These are phyloP conservation scores for Massarina eburnea DNA, from an alignment of 2,329 filamentous ascomycete species.

Conservation along the genomic window DNA sequence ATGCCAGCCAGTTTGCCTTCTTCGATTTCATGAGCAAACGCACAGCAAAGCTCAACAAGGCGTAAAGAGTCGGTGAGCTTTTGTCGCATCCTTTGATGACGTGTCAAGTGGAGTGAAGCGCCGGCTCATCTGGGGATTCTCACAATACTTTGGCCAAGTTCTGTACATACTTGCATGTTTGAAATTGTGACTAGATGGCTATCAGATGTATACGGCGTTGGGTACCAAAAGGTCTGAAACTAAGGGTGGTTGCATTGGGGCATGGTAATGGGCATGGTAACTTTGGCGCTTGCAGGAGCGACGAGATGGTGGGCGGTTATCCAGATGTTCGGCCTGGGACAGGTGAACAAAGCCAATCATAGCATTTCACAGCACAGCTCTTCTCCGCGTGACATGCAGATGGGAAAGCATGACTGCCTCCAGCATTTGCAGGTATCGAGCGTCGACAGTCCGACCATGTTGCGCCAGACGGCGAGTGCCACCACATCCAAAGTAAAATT, in stretches of 20 bases:
- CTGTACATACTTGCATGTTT: background rate
- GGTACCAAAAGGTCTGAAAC: background rate
- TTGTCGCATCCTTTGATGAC: background rate
- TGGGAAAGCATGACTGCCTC: too few relatives aligned
- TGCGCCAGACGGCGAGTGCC: too few relatives aligned
- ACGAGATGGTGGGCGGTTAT: background rate
- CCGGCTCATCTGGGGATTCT: background rate
- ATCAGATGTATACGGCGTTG: background rate
- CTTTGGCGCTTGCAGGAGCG: background rate
- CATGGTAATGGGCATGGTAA: background rate
- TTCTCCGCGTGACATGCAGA: too few relatives aligned
- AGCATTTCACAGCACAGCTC: background rate
- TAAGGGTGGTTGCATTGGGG: background rate
- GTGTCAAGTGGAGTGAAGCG: background rate
- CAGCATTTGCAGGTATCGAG: too few relatives aligned
- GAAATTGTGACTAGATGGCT: background rate
- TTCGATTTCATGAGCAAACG: slow-evolving; percentile 76
- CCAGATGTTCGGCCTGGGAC: background rate
- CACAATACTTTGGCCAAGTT: background rate
- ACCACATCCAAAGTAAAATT: too few relatives aligned
- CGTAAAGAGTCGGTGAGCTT: slow-evolving; percentile 5
- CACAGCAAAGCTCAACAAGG: slow-evolving; percentile 42
- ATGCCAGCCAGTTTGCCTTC: slow-evolving; percentile 94
- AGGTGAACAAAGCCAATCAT: slow-evolving; percentile 4
- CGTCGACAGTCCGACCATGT: too few relatives aligned